Conservation (phyloP, 1,284 basidiomycete genomes). For the Papiliotrema flavescens region DNA sequence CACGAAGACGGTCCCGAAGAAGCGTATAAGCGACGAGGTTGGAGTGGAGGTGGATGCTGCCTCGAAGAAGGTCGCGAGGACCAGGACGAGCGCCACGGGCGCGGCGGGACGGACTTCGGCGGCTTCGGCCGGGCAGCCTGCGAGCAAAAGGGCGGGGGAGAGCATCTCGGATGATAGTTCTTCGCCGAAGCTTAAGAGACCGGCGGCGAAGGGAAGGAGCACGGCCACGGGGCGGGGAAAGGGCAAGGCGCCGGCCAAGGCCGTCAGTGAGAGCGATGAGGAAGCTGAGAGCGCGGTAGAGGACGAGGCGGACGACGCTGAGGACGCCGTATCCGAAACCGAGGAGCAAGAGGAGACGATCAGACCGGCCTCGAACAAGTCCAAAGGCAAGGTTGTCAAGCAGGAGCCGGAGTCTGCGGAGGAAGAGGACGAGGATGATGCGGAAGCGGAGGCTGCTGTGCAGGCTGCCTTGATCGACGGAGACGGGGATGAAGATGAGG, state of each 20-base stretch:
- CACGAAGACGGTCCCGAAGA: background rate
- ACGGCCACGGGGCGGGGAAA: constrained; percentile 9
- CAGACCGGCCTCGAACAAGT: constrained; percentile 1
- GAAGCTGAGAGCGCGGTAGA: constrained; percentile 17
- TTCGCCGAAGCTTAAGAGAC: background rate
- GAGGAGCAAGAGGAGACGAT: background rate
- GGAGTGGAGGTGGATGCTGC: too few relatives aligned
- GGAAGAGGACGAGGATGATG: background rate
- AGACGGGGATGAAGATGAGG: constrained; percentile 6
- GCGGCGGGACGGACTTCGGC: too few relatives aligned
- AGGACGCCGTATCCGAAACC: background rate
- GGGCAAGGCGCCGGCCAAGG: constrained; percentile 7
- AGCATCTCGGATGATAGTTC: too few relatives aligned
- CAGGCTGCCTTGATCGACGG: background rate
- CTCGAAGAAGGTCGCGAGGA: too few relatives aligned
- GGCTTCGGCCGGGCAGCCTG: too few relatives aligned
- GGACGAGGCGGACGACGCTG: constrained; percentile 16
- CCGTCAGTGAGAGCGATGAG: constrained; percentile 10
- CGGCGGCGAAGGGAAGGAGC: constrained; percentile 1
- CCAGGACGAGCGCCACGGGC: too few relatives aligned
- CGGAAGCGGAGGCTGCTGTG: background rate
- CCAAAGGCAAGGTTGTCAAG: constrained; percentile 11
- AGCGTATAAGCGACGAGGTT: background rate
- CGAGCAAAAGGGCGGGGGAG: too few relatives aligned
- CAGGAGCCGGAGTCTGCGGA: constrained; percentile 11